phyloP scores from a whole-genome alignment of 2,329 filamentous ascomycete species.

The Saccharata proteae region DNA sequence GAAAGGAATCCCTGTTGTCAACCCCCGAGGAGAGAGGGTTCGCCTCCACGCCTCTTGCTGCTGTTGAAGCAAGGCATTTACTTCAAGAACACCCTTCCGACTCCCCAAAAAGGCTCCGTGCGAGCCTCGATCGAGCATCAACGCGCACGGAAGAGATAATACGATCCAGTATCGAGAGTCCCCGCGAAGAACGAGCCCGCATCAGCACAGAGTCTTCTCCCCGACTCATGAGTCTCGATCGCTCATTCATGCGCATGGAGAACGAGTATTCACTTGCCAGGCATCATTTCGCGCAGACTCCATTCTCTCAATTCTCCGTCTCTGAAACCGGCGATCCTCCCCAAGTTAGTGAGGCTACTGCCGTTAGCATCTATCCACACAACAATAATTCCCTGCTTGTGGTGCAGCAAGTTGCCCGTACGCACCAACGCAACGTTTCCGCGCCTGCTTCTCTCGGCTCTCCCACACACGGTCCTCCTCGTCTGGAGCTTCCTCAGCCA shows the following conservation, averaged over 20 bases:
- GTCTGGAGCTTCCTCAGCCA: constrained; percentile 12
- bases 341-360: constrained; percentile 50
- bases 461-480: constrained; percentile 5
- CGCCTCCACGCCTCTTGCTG: neutral
- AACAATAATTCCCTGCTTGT: constrained; percentile 52
- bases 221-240: constrained; percentile 25
- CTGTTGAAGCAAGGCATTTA: constrained; percentile 1
- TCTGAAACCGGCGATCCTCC: constrained; percentile 38
- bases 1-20: neutral
- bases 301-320: constrained; percentile 35
- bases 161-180: constrained; percentile 10
- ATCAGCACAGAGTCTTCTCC: constrained; percentile 20
- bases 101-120: neutral
- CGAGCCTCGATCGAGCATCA: constrained; percentile 2
- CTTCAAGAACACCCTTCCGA: constrained; percentile 1
- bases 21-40: neutral
- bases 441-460: neutral
- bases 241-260: constrained; percentile 21
- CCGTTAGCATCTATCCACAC: constrained; percentile 49
- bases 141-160: constrained; percentile 5
- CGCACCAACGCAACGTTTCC: constrained; percentile 4
- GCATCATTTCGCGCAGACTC: constrained; percentile 36
- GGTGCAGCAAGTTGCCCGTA: constrained; percentile 40
- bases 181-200: constrained; percentile 19
- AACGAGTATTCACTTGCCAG: constrained; percentile 28